phyloP scores from a whole-genome alignment of 352 stramenopile species.

The Globisporangium abappressorium region DNA sequence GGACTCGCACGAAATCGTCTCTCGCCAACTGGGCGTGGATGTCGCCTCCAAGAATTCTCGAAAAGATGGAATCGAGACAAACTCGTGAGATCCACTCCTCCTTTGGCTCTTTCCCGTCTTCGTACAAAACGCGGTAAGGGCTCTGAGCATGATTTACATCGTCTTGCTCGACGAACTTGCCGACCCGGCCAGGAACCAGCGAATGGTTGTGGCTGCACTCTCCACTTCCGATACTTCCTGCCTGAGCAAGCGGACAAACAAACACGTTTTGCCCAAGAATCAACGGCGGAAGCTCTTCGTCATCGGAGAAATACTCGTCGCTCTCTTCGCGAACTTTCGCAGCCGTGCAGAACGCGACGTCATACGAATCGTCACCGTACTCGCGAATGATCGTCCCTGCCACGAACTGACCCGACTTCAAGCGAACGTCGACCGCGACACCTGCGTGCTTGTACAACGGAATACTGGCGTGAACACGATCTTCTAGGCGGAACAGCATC shows the following conservation, averaged over 20 bases:
- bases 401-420: conserved; percentile 32
- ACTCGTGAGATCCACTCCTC: conserved; percentile 32
- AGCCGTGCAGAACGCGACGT: conserved; percentile 40
- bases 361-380: conserved; percentile 34
- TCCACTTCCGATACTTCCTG: neutral
- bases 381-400: conserved; percentile 44
- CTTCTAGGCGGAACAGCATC: conserved; percentile 23
- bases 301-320: conserved; percentile 36
- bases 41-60: conserved; percentile 22
- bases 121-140: conserved; percentile 35
- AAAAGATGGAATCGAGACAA: conserved; percentile 38
- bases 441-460: conserved; percentile 39
- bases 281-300: conserved; percentile 38
- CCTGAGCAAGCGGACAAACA: conserved; percentile 29
- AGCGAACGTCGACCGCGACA: conserved; percentile 40
- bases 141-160: conserved; percentile 17
- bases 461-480: conserved; percentile 34
- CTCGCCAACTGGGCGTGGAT: conserved; percentile 32
- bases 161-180: conserved; percentile 30
- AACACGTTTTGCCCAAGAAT: conserved; percentile 30
- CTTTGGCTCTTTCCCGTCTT: conserved; percentile 23
- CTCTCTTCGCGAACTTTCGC: conserved; percentile 36
- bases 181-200: conserved; percentile 26
- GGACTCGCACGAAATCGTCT: conserved; percentile 49
- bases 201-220: conserved; percentile 6